Base-by-base conservation (phyloP, 78 protist species). In the Capsaspora owczarzaki region DNA sequence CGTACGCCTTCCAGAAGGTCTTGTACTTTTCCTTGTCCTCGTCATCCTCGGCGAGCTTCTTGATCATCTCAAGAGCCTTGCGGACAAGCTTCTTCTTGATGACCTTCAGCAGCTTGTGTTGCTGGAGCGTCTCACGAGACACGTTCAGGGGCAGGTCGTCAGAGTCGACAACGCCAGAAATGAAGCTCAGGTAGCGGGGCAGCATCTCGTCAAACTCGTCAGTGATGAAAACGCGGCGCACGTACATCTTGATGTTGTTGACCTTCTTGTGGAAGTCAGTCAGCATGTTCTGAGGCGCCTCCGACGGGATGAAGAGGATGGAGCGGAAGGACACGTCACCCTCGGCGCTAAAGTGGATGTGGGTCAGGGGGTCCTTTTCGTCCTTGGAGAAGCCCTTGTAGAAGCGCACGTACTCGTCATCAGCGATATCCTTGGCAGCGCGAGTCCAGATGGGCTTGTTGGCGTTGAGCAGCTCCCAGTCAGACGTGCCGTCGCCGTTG, bases 131-230 rank as follows among this genome's bases (percentile, higher is more conserved):
- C 93, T 98, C 99, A 80, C 99, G 98, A 35, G 99, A 96, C 49
- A 98, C 95, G 97, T 97, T 97, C 74, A 98, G 90, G 61, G 99
- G 99, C 29, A 98, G 92, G 81, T 98, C 99, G 87, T 97, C 99
- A 40, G 96, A 91, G 88, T 98, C 99, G 69, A 98, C 99, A 78
- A 98, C 88, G 35, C 99, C 99, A 84, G 87, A 76, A 87, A 97
- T 83, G 83, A 98, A 98, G 89, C 68, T 68, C n/a, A 98, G 90
- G 89, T 89, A 98, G 85, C 96, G 98, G 75, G 99, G 99, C 85
- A 95, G 84, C 51, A 98, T 76, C 25, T 98, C 98, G 76, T 93
- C 95, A 90, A 96, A 92, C 94, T 96, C 85, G 92, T 98, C 99
- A 95, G 92, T 95, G 89, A 98, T 97, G 91, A 98, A 96, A 43